Evolutionary conservation across 345 rosid species (phyloP).

Genomic region (Eucalyptus urophylla): DNA sequence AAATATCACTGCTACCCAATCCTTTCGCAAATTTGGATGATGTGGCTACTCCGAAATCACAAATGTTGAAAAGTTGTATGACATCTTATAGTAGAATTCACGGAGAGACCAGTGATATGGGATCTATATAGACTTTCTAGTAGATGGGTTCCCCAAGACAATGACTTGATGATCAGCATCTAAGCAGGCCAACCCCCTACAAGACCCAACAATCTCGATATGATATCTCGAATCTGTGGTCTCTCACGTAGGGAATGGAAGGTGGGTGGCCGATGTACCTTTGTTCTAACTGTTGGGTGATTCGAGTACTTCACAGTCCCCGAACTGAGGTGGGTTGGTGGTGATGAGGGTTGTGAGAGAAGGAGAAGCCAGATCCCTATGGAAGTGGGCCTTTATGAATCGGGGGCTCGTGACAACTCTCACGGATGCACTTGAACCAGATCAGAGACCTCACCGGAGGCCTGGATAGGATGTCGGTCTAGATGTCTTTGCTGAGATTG

Average conservation of each 20-base stretch:
- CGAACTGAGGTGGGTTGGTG: background rate
- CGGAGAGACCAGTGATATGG: background rate
- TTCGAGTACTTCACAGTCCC: background rate
- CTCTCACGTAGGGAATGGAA: background rate
- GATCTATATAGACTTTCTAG: background rate
- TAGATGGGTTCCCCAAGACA: background rate
- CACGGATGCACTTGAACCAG: background rate
- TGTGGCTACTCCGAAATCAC: background rate
- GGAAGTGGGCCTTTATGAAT: background rate
- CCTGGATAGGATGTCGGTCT: background rate
- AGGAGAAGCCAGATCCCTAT: background rate
- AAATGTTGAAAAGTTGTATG: background rate
- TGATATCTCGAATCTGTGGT: background rate
- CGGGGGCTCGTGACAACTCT: background rate
- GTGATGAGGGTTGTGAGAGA: background rate
- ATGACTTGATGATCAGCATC: background rate
- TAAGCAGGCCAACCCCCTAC: background rate
- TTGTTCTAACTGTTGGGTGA: background rate
- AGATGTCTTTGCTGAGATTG: background rate
- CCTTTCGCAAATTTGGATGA: background rate
- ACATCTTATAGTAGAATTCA: background rate
- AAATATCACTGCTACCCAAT: background rate
- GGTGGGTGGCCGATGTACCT: background rate
- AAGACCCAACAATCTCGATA: background rate
- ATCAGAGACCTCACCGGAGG: background rate